Base-by-base conservation (phyloP, 2,329 filamentous ascomycete genomes). In the Xenosphaeropsis pyriputrescens region DNA sequence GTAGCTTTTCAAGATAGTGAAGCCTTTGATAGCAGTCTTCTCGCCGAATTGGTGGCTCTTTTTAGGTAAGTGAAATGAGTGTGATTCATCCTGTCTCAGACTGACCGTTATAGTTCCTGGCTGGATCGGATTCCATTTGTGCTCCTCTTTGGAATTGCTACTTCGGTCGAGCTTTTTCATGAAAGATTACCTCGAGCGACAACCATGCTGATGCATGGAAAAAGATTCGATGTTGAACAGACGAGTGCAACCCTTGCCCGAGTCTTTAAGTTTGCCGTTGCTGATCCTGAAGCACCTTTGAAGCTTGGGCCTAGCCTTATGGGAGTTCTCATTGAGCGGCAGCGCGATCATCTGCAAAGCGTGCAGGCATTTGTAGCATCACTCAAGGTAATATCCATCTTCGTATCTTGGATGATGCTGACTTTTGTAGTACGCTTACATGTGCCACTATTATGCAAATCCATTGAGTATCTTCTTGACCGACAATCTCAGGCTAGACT, bases 391-490 rank as follows among this genome's bases (percentile, higher is more conserved):
- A 47, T 55, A 38, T 18, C 18, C 8, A 12, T 15, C 1, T 34
- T 34, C 29, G 19, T 14, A 4, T 30, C 5, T 3, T 8, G 22
- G 5, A 35, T 6, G 18, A 29, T 50, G 30, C 52, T 47, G 4
- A 43, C 29, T 31, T 4, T 15, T 43, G 14, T 54, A 85, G 71
- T 91, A 89, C 57, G 75, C 79, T 1, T 85, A 86, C 52, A 88
- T 93, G 83, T 84, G 79, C 40, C 81, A 86, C 53, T 89, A 84
- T 51, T 89, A 85, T 48, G 80, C 79, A 30, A 89, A 86, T 47
- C 73, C 79, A 1, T 62, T 86, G 3, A 84, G 76, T 43, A 55
- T 85, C 4, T 65, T 89, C 26, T 56, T 76, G 16, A 50, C 53
- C n/a, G 44, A 49, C 33, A 45, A 55, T 6, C 41, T 50, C 13